Percentiles rank a stretch among this genome's conserved stretches.
Evolutionary conservation across 148 eudicot genomes (phyloP).

Genomic region (Salicornia ramosissima): DNA sequence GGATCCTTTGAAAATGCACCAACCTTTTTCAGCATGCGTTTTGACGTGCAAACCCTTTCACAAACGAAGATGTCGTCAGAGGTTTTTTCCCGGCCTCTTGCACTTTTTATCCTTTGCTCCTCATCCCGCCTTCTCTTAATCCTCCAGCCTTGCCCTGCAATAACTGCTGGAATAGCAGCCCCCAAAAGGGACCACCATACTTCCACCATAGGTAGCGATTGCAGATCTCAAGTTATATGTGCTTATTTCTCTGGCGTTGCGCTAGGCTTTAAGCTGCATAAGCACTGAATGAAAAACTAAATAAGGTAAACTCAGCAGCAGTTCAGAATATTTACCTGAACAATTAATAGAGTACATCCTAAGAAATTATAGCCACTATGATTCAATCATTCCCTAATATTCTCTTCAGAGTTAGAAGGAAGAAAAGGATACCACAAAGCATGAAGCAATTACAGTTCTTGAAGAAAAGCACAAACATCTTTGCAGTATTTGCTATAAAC

Average conservation of each 20-base stretch:
- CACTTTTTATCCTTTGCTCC: constrained; percentile 51
- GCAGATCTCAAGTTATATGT: not conserved
- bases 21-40: constrained; percentile 61
- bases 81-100: constrained; percentile 50
- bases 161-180: constrained; percentile 52
- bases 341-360: too few relatives aligned
- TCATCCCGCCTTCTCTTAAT: constrained; percentile 54
- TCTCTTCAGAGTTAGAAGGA: too few relatives aligned
- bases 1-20: constrained; percentile 67
- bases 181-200: constrained; percentile 63
- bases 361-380: too few relatives aligned
- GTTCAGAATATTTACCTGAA: too few relatives aligned
- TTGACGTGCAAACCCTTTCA: constrained; percentile 64
- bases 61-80: constrained; percentile 61
- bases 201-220: constrained; percentile 42
- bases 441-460: too few relatives aligned
- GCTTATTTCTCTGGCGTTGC: not conserved
- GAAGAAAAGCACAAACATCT: too few relatives aligned
- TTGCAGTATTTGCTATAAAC: too few relatives aligned
- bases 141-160: constrained; percentile 54
- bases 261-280: constrained; percentile 14
- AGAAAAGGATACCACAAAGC: too few relatives aligned
- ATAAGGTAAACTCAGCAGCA: too few relatives aligned
- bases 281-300: too few relatives aligned
- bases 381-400: too few relatives aligned